Evolutionary conservation across 352 stramenopile species (phyloP).

Genomic region (Pythium scleroteichum): DNA sequence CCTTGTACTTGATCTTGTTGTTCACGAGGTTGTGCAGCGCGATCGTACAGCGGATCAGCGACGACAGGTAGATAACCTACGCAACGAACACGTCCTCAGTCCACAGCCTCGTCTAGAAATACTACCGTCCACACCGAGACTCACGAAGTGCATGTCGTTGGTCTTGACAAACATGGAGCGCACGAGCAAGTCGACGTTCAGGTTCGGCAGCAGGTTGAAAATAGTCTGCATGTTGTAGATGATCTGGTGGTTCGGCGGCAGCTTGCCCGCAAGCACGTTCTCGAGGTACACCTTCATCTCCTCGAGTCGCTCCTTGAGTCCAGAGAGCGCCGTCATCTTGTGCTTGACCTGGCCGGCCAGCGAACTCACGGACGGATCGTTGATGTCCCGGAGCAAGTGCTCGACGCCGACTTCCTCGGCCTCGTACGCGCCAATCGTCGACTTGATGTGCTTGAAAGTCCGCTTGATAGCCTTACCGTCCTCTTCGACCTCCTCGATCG

Average conservation of each 20-base stretch:
- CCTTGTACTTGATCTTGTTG: constrained; percentile 99
- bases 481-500: constrained; percentile 96
- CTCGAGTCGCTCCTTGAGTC: constrained; percentile 93
- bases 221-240: constrained; percentile 99
- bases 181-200: constrained; percentile 97
- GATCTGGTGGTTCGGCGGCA: constrained; percentile 91
- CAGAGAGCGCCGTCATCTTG: constrained; percentile 96
- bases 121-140: too few species aligned
- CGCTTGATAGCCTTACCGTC: constrained; percentile 96
- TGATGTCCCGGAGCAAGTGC: constrained; percentile 99
- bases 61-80: constrained; percentile 96
- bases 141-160: constrained; percentile 99
- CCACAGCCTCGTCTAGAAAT: too few species aligned
- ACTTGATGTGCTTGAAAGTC: constrained; percentile 98
- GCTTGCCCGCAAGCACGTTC: constrained; percentile 81
- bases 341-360: constrained; percentile 98
- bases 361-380: constrained; percentile 98
- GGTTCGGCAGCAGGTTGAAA: constrained; percentile 98
- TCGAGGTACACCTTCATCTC: constrained; percentile 99
- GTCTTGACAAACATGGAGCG: constrained; percentile 98
- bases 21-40: constrained; percentile 98
- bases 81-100: constrained; percentile 14
- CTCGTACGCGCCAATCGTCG: constrained; percentile 94
- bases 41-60: constrained; percentile 97
- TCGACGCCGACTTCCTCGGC: constrained; percentile 97